Conservation (phyloP, 768 basidiomycete species). For the Lactifluus piperatus region DNA sequence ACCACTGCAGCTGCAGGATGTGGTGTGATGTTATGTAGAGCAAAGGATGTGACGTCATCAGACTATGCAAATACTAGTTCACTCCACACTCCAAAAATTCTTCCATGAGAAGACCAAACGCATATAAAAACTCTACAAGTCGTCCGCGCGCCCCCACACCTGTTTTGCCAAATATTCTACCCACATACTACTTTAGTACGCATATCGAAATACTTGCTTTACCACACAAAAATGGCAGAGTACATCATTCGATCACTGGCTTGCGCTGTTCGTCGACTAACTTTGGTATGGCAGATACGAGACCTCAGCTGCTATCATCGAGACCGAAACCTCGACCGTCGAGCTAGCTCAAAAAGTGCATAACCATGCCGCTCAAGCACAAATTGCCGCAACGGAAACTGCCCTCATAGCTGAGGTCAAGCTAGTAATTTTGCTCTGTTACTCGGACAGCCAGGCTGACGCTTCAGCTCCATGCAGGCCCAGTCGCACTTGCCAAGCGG, state of each 20-base stretch:
- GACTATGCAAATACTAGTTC: no score
- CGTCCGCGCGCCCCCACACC: neutral
- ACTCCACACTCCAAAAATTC: neutral
- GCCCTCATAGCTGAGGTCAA: slow-evolving; percentile 6
- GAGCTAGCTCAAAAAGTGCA: slow-evolving; percentile 6
- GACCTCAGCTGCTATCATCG: slow-evolving; percentile 10
- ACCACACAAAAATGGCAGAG: slow-evolving; percentile 4
- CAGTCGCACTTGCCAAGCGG: neutral
- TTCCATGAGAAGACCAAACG: neutral
- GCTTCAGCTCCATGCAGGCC: neutral
- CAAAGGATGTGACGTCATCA: neutral
- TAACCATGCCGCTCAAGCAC: neutral
- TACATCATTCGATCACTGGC: neutral
- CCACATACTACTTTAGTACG: neutral
- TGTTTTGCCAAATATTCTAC: neutral
- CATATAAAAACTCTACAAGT: neutral
- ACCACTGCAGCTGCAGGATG: neutral
- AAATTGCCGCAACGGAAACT: slow-evolving; percentile 7
- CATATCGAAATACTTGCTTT: neutral
- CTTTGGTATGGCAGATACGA: slow-evolving; percentile 6
- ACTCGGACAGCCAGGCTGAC: neutral
- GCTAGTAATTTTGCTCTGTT: neutral
- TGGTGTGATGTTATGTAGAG: neutral
- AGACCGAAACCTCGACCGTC: slow-evolving; percentile 15
- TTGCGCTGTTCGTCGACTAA: neutral